These are phyloP conservation scores for Ogataea populi-albae DNA, from an alignment of 805 yeast species.

Conservation along the genomic window DNA sequence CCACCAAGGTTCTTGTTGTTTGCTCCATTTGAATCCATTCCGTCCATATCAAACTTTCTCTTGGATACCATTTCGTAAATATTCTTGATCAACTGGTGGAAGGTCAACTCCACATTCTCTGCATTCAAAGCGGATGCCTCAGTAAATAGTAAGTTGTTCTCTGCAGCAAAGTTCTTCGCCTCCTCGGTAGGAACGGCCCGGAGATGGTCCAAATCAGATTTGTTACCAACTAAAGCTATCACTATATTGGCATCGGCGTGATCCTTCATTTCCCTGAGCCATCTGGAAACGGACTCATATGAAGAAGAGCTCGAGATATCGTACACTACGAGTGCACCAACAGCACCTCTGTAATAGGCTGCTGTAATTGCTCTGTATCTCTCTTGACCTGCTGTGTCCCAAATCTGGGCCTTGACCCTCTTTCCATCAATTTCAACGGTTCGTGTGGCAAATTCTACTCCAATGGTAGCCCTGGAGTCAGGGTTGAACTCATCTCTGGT, in stretches of 20 bases:
- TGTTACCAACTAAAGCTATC: slow-evolving; percentile 90
- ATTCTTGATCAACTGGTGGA: slow-evolving; percentile 87
- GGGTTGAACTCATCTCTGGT: slow-evolving; percentile 94
- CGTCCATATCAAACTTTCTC: slow-evolving; percentile 87
- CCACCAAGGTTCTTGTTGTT: slow-evolving; percentile 65
- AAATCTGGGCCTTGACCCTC: slow-evolving; percentile 83
- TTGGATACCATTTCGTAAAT: slow-evolving; percentile 93
- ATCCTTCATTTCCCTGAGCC: slow-evolving; percentile 88
- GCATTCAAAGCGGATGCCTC: slow-evolving; percentile 95
- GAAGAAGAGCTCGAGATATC: slow-evolving; percentile 90
- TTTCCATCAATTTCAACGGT: slow-evolving; percentile 85
- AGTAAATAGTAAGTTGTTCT: slow-evolving; percentile 86
- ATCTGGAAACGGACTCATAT: slow-evolving; percentile 80
- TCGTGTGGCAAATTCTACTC: slow-evolving; percentile 97
- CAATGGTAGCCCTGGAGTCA: slow-evolving; percentile 92
- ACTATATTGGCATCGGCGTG: slow-evolving; percentile 94
- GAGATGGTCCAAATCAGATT: slow-evolving; percentile 84
- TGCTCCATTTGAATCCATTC: slow-evolving; percentile 39
- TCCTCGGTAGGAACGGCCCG: slow-evolving; percentile 98
- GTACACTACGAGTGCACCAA: slow-evolving; percentile 93
- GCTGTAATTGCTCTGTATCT: slow-evolving; percentile 96
- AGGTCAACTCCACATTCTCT: slow-evolving; percentile 91
- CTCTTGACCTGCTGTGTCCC: slow-evolving; percentile 99
- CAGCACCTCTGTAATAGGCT: slow-evolving; percentile 97
- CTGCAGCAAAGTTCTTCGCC: slow-evolving; percentile 90